A percentile compares a stretch with the other conserved stretches of the same genome.
Conservation (phyloP, 2,329 filamentous ascomycete genomes). For the Neodidymelliopsis sp. region DNA sequence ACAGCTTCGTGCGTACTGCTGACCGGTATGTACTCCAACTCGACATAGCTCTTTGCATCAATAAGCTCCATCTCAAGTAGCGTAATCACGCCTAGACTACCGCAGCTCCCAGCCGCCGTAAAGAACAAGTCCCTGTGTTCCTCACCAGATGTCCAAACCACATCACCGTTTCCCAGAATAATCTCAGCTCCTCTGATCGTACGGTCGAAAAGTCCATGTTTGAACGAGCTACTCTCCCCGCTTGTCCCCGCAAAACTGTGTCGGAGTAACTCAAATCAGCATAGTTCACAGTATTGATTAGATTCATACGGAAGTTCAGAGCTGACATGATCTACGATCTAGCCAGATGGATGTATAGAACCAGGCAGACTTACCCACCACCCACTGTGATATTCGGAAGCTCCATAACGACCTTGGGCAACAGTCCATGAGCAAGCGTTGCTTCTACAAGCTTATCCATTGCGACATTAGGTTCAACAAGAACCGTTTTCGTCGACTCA, state of each 20-base stretch:
- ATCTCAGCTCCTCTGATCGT: conserved; percentile 70
- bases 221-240: conserved; percentile 72
- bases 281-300: neutral
- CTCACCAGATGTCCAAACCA: conserved; percentile 57
- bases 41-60: conserved; percentile 63
- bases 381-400: conserved; percentile 74
- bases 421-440: conserved; percentile 62
- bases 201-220: conserved; percentile 70
- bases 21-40: conserved; percentile 67
- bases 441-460: conserved; percentile 70
- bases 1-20: conserved; percentile 59
- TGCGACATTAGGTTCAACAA: conserved; percentile 73
- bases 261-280: neutral
- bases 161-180: conserved; percentile 65
- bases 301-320: neutral
- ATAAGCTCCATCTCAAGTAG: conserved; percentile 66
- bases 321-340: neutral
- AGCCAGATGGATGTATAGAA: neutral
- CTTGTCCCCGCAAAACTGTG: conserved; percentile 66
- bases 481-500: conserved; percentile 50
- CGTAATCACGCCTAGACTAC: conserved; percentile 68
- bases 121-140: conserved; percentile 63
- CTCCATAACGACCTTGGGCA: conserved; percentile 74
- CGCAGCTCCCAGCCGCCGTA: conserved; percentile 66
- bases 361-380: conserved; percentile 55